Percentiles rank a stretch among this genome's conserved stretches.
phyloP scores from a whole-genome alignment of 306 rosid species.

The Oxytropis ochrocephala region DNA sequence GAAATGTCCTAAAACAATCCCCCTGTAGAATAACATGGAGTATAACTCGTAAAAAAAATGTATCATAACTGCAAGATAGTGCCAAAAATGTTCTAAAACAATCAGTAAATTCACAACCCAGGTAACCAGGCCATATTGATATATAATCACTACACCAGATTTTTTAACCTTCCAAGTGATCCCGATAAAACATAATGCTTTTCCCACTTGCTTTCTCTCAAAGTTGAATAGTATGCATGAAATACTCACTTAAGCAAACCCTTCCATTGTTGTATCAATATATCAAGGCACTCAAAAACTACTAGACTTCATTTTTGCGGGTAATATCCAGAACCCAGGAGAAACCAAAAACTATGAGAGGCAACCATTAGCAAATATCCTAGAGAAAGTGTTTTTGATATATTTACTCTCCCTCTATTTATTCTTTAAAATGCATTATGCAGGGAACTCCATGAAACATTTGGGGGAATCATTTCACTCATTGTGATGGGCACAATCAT shows the following conservation, averaged over 20 bases:
- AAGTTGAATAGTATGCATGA: neutral
- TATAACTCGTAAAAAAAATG: neutral
- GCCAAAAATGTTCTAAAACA: neutral
- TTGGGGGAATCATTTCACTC: neutral
- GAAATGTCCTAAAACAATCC: slow-evolving; percentile 19
- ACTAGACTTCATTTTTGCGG: neutral
- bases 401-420: neutral
- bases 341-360: neutral
- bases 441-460: neutral
- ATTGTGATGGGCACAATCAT: neutral
- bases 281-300: neutral
- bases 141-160: neutral
- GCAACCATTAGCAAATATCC: neutral
- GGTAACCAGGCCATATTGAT: neutral
- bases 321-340: neutral
- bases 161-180: neutral
- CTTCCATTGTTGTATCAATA: neutral
- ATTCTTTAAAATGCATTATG: neutral
- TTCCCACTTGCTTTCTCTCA: neutral
- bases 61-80: neutral
- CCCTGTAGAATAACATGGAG: slow-evolving; percentile 39
- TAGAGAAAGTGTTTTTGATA: neutral
- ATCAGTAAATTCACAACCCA: neutral
- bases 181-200: neutral
- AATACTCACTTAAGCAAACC: neutral